These are phyloP conservation scores for Pterocarpus macrocarpus DNA, from an alignment of 306 rosid genomes.

Conservation along the genomic window DNA sequence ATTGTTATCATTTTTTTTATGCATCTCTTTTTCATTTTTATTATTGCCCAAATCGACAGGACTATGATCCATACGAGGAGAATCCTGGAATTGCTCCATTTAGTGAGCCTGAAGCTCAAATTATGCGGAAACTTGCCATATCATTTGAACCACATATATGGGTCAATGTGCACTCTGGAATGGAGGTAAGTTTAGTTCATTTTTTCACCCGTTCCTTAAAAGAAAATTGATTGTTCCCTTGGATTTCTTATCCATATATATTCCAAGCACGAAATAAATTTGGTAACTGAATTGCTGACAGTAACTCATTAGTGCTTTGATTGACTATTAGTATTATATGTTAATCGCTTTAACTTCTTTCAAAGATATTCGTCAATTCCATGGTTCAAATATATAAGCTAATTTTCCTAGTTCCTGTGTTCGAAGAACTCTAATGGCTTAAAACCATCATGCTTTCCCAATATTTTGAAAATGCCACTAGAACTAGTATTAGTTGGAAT, in stretches of 20 bases:
- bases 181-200: conserved; percentile 72
- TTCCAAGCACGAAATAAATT: conserved; percentile 12
- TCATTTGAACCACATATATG: conserved; percentile 95
- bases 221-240: conserved; percentile 22
- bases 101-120: conserved; percentile 98
- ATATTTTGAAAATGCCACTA: conserved; percentile 32
- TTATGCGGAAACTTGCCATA: conserved; percentile 87
- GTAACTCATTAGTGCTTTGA: conserved; percentile 23
- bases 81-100: conserved; percentile 93
- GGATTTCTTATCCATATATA: conserved; percentile 28
- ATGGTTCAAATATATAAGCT: conserved; percentile 11
- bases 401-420: not conserved
- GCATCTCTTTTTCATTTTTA: conserved; percentile 34
- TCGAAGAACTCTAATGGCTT: conserved; percentile 10
- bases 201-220: conserved; percentile 21
- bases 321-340: not conserved
- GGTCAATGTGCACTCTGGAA: conserved; percentile 98
- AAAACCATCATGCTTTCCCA: not conserved
- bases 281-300: conserved; percentile 10
- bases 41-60: conserved; percentile 60
- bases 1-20: not conserved
- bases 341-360: not conserved
- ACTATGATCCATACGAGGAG: conserved; percentile 98
- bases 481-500: not conserved
- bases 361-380: not conserved